These are phyloP conservation scores for Catenaria anguillulae DNA, from an alignment of 371 early-diverging fungal genomes.

Conservation along the genomic window DNA sequence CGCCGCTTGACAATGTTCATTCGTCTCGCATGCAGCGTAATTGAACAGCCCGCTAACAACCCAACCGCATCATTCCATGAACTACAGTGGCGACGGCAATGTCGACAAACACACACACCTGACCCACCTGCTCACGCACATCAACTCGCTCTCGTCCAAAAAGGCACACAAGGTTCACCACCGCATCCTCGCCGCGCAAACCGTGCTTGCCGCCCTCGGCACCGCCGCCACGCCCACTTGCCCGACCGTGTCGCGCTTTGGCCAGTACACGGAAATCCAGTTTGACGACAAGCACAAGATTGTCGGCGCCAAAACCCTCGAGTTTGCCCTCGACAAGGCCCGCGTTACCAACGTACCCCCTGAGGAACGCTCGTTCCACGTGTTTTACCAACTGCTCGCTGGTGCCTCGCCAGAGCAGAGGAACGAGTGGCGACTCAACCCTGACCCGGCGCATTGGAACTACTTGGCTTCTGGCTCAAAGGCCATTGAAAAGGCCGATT, in stretches of 20 bases:
- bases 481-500: background rate
- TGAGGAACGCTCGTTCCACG: conserved; percentile 41
- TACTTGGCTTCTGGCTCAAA: conserved; percentile 14
- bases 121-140: conserved; percentile 6
- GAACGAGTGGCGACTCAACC: conserved; percentile 13
- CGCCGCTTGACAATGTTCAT: too few species aligned
- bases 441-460: conserved; percentile 9
- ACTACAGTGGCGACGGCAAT: conserved; percentile 3
- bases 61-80: too few species aligned
- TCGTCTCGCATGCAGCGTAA: too few species aligned
- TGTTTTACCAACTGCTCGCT: conserved; percentile 37
- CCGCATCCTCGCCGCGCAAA: conserved; percentile 12
- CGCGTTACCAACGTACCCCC: conserved; percentile 29
- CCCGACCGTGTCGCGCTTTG: conserved; percentile 46
- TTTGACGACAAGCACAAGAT: conserved; percentile 29
- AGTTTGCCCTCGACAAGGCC: conserved; percentile 45
- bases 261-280: conserved; percentile 41
- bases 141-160: conserved; percentile 9
- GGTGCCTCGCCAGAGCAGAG: conserved; percentile 25
- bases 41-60: too few species aligned
- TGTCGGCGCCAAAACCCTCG: conserved; percentile 29
- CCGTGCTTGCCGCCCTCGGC: conserved; percentile 36
- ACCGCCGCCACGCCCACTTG: conserved; percentile 45
- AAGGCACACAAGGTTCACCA: conserved; percentile 14
- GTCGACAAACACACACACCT: conserved; percentile 3